Percentiles rank a stretch among this genome's conserved stretches.
Evolutionary conservation across 441 rosid species (phyloP).

Genomic region (Cnidoscolus chayamansa): DNA sequence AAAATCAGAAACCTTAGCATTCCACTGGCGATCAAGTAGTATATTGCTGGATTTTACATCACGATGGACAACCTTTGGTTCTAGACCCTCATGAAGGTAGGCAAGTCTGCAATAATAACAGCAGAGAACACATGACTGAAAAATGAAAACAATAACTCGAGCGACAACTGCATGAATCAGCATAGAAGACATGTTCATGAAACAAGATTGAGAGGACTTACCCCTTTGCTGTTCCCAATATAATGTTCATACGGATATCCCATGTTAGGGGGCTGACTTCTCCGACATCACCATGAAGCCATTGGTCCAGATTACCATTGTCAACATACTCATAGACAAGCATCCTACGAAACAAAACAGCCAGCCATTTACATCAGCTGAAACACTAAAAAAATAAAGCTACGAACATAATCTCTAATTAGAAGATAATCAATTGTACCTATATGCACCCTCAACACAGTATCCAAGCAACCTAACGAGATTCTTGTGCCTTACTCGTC

Average conservation of each 20-base stretch:
- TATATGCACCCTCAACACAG: slow-evolving; percentile 93
- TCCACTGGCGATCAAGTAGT: slow-evolving; percentile 85
- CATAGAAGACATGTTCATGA: neutral
- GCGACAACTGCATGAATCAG: neutral
- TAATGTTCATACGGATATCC: slow-evolving; percentile 82
- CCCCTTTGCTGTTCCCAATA: slow-evolving; percentile 94
- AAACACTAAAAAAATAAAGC: slow-evolving; percentile 9
- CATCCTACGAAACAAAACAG: slow-evolving; percentile 49
- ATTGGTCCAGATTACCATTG: slow-evolving; percentile 91
- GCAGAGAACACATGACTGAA: slow-evolving; percentile 9
- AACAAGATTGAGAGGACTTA: slow-evolving; percentile 20
- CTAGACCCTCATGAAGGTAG: slow-evolving; percentile 97
- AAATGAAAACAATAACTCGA: neutral
- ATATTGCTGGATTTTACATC: slow-evolving; percentile 91
- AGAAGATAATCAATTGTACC: slow-evolving; percentile 34
- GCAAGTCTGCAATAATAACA: slow-evolving; percentile 58
- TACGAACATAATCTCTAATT: slow-evolving; percentile 2
- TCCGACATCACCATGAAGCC: slow-evolving; percentile 95
- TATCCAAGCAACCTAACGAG: slow-evolving; percentile 89
- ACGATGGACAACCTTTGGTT: slow-evolving; percentile 94
- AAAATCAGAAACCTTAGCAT: slow-evolving; percentile 87
- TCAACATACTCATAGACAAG: slow-evolving; percentile 89
- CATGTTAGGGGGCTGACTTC: slow-evolving; percentile 81
- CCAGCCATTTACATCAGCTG: neutral
- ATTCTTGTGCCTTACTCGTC: slow-evolving; percentile 92